phyloP scores from a whole-genome alignment of 768 basidiomycete genomes.

The Trametes cingulata region DNA sequence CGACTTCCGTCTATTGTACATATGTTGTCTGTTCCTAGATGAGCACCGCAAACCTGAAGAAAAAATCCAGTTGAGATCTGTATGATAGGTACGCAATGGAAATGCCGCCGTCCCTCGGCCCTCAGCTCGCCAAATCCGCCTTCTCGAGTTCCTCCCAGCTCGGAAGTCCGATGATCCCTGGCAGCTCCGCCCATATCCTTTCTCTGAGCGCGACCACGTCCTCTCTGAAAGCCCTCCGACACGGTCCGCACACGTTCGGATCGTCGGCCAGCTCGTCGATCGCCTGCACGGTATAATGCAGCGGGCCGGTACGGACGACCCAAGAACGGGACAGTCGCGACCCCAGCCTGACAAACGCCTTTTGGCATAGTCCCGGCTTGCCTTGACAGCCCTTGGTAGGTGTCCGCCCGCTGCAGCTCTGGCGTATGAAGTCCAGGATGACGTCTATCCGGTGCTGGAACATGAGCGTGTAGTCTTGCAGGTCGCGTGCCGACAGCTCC shows the following conservation, averaged over 20 bases:
- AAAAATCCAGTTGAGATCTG: neutral
- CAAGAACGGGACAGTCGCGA: slow-evolving; percentile 49
- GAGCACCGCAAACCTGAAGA: too few relatives aligned
- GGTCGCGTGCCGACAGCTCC: slow-evolving; percentile 40
- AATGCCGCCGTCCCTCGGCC: neutral
- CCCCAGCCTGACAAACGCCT: slow-evolving; percentile 44
- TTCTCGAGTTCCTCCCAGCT: slow-evolving; percentile 45
- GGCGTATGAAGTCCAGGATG: slow-evolving; percentile 50
- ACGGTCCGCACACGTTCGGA: slow-evolving; percentile 42
- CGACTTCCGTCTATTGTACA: neutral
- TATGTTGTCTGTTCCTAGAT: too few relatives aligned
- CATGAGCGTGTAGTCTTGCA: slow-evolving; percentile 56
- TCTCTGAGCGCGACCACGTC: slow-evolving; percentile 42
- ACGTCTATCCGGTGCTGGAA: slow-evolving; percentile 54
- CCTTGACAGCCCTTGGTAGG: slow-evolving; percentile 1
- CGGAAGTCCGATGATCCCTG: slow-evolving; percentile 45
- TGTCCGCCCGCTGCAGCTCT: slow-evolving; percentile 36
- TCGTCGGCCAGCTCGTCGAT: slow-evolving; percentile 37
- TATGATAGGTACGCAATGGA: neutral
- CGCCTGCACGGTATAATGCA: slow-evolving; percentile 55
- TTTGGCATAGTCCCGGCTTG: slow-evolving; percentile 35
- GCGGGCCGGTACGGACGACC: slow-evolving; percentile 50
- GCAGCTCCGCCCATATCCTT: slow-evolving; percentile 50
- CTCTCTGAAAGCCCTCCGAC: slow-evolving; percentile 43
- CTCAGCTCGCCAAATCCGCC: slow-evolving; percentile 29